Base-by-base conservation (phyloP, 345 rosid genomes). In the Hevea brasiliensis region DNA sequence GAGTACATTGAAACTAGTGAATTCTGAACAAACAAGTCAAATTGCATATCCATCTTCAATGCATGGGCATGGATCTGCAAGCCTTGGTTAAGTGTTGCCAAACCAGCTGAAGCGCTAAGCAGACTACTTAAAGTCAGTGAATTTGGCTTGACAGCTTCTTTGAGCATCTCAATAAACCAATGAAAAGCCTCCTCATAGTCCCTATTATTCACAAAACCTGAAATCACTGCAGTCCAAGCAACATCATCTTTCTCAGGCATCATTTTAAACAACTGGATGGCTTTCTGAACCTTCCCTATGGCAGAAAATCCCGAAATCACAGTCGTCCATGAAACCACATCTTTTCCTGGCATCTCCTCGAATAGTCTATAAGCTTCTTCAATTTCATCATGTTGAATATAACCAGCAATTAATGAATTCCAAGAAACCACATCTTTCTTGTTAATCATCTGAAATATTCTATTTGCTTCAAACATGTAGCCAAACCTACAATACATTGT, bases 281-380 rank as follows among this genome's bases (percentile, higher is more conserved):
- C 85, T 75, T 75, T 88, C 41, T 83, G 74, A 48, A 71, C 70
- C 61, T 81, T 78, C 74, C 92, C 86, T 48, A 14, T 55, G 53
- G 80, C 75, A 61, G 87, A 85, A 81, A 86, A 85, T 27, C 91
- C 92, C 4, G 81, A 58, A 29, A 90, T 84, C 83, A 90, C 85
- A 70, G 90, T 86, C 23, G 96, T 92, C 96, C 94, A 92, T 42
- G 94, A 90, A 78, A 90, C 85, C 18, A 78, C 74, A 74, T 92
- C 94, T 83, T 85, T 90, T 48, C 26, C 55, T 0, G 90, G 96
- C 94, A 89, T 89, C 73, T 80, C 75, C 67, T 75, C 73, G 47
- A 92, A 92, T 71, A 87, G 83, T 67, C 60, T 67, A 65, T 80
- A 82, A 77, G 96, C 98, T 81, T 85, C 82, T 67, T 84, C 90